A percentile compares a stretch with the other conserved stretches of the same genome.
Conservation (phyloP, 2,329 filamentous ascomycete species). For the Alternaria brassicae region DNA sequence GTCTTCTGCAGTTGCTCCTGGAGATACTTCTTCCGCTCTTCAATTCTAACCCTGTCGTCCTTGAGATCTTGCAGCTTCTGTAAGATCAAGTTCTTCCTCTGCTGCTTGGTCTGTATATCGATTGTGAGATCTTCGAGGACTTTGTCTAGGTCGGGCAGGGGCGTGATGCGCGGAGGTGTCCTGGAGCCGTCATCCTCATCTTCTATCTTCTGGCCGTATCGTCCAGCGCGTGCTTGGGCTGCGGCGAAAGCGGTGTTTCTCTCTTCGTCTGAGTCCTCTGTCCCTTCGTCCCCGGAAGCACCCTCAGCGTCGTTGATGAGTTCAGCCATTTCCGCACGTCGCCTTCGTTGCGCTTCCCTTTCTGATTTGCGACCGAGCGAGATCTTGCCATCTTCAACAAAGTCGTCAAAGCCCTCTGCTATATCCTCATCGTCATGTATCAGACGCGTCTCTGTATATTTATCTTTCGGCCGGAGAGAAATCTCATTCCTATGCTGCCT, state of each 20-base stretch:
- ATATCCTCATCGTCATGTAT: conserved; percentile 89
- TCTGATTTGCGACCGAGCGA: conserved; percentile 81
- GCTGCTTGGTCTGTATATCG: conserved; percentile 69
- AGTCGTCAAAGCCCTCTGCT: conserved; percentile 91
- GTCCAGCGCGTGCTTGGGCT: conserved; percentile 84
- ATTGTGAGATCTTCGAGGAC: conserved; percentile 70
- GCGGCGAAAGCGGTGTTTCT: conserved; percentile 82
- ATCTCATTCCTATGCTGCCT: conserved; percentile 52
- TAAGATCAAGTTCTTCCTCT: conserved; percentile 63
- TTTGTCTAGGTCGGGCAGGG: conserved; percentile 75
- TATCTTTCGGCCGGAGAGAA: conserved; percentile 63
- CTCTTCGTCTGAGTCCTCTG: conserved; percentile 68
- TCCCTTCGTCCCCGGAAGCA: conserved; percentile 71
- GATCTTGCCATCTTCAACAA: conserved; percentile 82
- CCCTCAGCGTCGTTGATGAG: conserved; percentile 83
- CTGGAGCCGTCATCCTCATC: conserved; percentile 56
- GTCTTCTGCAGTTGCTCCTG: conserved; percentile 82
- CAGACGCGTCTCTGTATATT: conserved; percentile 73
- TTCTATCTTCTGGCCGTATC: conserved; percentile 68
- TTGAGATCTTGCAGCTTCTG: conserved; percentile 70
- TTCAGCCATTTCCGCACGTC: conserved; percentile 80
- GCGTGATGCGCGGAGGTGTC: conserved; percentile 76
- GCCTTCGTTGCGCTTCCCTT: conserved; percentile 68
- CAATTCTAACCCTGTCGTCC: conserved; percentile 72
- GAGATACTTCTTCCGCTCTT: conserved; percentile 76